Conservation (phyloP, 2,329 filamentous ascomycete genomes). For the Berkeleyomyces basicola region DNA sequence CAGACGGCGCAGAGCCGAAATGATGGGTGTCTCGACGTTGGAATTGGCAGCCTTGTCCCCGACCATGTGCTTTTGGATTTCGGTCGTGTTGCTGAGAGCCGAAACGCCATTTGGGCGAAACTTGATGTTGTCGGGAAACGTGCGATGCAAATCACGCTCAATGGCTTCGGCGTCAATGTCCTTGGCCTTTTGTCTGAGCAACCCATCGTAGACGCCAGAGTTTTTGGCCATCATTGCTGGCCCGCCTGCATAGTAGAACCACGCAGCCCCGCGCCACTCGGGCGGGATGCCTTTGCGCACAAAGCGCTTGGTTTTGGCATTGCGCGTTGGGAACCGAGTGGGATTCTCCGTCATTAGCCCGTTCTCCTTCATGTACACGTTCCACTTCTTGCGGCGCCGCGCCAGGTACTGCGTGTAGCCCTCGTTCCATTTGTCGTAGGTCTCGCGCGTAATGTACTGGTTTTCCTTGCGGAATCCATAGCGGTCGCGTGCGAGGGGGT, state of each 20-base stretch:
- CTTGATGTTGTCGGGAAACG: conserved; percentile 82
- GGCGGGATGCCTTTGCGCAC: conserved; percentile 86
- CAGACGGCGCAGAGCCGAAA: conserved; percentile 67
- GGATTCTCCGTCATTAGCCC: conserved; percentile 56
- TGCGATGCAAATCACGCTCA: conserved; percentile 82
- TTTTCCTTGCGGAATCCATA: conserved; percentile 88
- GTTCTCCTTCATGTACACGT: conserved; percentile 56
- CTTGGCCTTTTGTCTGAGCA: conserved; percentile 49
- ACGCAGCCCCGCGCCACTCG: conserved; percentile 85
- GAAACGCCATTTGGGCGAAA: conserved; percentile 52
- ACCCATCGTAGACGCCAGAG: conserved; percentile 56
- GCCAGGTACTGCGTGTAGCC: conserved; percentile 60
- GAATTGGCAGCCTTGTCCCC: conserved; percentile 25
- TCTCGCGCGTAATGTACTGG: conserved; percentile 55
- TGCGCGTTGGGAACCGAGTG: conserved; percentile 61
- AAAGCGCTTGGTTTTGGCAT: conserved; percentile 73
- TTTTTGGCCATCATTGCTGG: conserved; percentile 62
- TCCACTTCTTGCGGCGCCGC: conserved; percentile 68
- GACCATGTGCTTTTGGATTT: conserved; percentile 22
- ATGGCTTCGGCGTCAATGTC: conserved; percentile 72
- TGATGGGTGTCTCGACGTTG: conserved; percentile 34
- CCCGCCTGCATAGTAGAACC: conserved; percentile 92
- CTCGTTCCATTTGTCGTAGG: conserved; percentile 70
- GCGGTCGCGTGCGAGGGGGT: conserved; percentile 47
- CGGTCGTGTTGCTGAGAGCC: conserved; percentile 21